A percentile compares a stretch with the other conserved stretches of the same genome.
Evolutionary conservation across 768 basidiomycete species (phyloP).

Genomic region (Lentinula edodes): DNA sequence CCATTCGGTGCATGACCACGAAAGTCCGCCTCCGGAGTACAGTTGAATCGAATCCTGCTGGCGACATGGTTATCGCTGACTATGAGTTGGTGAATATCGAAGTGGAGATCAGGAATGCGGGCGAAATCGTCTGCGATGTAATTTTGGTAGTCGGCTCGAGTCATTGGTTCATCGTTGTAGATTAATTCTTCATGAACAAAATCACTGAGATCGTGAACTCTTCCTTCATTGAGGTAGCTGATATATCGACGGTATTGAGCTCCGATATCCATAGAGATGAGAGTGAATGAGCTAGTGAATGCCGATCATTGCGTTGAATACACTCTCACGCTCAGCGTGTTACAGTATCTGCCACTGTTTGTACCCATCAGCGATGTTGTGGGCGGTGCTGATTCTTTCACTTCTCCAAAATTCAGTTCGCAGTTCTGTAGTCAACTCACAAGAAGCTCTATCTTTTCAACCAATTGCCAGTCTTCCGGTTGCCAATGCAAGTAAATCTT

Average conservation of each 20-base stretch:
- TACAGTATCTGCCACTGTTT: too few relatives aligned
- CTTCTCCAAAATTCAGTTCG: neutral
- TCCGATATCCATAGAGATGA: neutral
- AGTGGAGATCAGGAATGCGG: constrained; percentile 1
- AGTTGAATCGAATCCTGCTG: neutral
- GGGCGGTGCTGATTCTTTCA: neutral
- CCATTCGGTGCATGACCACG: neutral
- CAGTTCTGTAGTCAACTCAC: neutral
- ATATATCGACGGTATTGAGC: neutral
- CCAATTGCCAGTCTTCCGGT: constrained; percentile 38
- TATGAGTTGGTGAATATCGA: constrained; percentile 1
- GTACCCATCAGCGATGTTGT: neutral
- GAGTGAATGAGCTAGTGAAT: neutral
- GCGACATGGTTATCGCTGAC: neutral
- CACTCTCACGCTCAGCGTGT: neutral
- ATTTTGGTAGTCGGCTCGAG: neutral
- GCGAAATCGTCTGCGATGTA: constrained; percentile 3
- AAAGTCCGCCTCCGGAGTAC: neutral
- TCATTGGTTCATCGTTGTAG: constrained; percentile 1
- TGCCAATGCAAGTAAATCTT: constrained; percentile 60
- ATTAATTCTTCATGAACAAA: neutral
- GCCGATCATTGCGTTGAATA: neutral
- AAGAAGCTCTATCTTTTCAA: neutral
- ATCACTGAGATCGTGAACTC: neutral
- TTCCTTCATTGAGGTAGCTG: neutral